These are phyloP conservation scores for Citeromyces nyonsensis DNA, from an alignment of 805 yeast genomes.

Conservation along the genomic window DNA sequence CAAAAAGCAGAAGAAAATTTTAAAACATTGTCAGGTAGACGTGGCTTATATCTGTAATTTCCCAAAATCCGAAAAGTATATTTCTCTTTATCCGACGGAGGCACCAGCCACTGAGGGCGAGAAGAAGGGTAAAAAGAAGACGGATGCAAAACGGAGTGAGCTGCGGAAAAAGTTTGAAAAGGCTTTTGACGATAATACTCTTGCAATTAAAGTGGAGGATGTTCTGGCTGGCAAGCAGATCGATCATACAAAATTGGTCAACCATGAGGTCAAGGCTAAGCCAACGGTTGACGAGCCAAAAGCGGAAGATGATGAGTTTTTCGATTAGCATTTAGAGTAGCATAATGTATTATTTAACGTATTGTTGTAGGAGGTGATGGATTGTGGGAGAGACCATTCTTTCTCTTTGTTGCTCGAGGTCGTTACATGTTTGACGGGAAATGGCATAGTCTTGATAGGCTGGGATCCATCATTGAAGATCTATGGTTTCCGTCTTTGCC, in stretches of 20 bases:
- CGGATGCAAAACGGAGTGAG: conserved; percentile 25
- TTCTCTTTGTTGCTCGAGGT: too few species aligned
- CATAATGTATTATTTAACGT: neutral
- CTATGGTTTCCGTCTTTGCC: too few species aligned
- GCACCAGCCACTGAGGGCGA: conserved; percentile 15
- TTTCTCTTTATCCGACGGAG: conserved; percentile 39
- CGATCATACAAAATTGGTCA: conserved; percentile 5
- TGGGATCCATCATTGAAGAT: too few species aligned
- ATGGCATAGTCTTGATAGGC: too few species aligned
- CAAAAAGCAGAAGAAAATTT: conserved; percentile 25
- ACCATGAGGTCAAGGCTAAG: neutral
- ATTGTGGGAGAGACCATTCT: too few species aligned
- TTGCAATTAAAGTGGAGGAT: conserved; percentile 30
- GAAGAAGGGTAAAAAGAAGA: conserved; percentile 23
- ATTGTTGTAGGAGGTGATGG: too few species aligned
- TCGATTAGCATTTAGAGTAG: conserved; percentile 3
- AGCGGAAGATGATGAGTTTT: conserved; percentile 4
- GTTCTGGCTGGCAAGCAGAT: conserved; percentile 19
- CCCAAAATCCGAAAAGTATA: conserved; percentile 70
- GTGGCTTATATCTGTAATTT: conserved; percentile 60
- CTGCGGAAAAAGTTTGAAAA: conserved; percentile 37
- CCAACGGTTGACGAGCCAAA: neutral
- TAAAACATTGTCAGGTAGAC: conserved; percentile 49
- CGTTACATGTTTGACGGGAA: too few species aligned
- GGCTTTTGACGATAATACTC: conserved; percentile 32